phyloP scores from a whole-genome alignment of 1,284 basidiomycete species.

The Cutaneotrichosporon cutaneum region DNA sequence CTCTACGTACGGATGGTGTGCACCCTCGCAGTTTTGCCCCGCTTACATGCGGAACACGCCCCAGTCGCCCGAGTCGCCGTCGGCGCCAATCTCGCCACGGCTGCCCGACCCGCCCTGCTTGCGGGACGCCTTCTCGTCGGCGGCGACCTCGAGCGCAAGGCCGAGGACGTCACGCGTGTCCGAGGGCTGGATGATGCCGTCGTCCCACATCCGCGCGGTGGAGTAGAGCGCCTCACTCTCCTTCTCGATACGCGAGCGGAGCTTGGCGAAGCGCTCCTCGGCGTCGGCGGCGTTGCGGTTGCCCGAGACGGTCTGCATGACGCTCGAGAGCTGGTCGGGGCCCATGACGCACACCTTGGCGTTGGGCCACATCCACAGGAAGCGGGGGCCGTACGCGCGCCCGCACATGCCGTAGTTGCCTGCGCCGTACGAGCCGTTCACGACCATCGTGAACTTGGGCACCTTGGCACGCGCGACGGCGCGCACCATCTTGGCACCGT shows the following conservation, averaged over 20 bases:
- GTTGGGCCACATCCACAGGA: constrained; percentile 98
- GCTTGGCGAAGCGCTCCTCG: constrained; percentile 42
- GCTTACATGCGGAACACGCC: constrained; percentile 85
- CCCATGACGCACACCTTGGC: constrained; percentile 97
- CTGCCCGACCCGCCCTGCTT: constrained; percentile 38
- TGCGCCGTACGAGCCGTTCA: constrained; percentile 87
- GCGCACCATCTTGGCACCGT: constrained; percentile 96
- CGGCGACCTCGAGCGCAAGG: constrained; percentile 73
- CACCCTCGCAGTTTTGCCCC: not conserved
- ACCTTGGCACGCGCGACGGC: constrained; percentile 93
- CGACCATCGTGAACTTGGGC: constrained; percentile 87
- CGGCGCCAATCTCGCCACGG: constrained; percentile 61
- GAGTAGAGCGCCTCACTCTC: constrained; percentile 85
- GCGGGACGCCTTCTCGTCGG: constrained; percentile 52
- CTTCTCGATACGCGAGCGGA: constrained; percentile 78
- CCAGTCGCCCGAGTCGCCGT: constrained; percentile 71
- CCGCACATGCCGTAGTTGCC: constrained; percentile 95
- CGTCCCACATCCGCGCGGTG: constrained; percentile 88
- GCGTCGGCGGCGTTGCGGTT: constrained; percentile 31
- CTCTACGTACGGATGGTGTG: not conserved
- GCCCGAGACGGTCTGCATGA: constrained; percentile 74
- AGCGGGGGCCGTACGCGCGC: constrained; percentile 86
- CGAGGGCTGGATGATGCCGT: constrained; percentile 87
- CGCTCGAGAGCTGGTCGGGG: constrained; percentile 82
- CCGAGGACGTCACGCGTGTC: constrained; percentile 87